Evolutionary conservation across 805 yeast species (phyloP).

Genomic region (Candida railenensis): DNA sequence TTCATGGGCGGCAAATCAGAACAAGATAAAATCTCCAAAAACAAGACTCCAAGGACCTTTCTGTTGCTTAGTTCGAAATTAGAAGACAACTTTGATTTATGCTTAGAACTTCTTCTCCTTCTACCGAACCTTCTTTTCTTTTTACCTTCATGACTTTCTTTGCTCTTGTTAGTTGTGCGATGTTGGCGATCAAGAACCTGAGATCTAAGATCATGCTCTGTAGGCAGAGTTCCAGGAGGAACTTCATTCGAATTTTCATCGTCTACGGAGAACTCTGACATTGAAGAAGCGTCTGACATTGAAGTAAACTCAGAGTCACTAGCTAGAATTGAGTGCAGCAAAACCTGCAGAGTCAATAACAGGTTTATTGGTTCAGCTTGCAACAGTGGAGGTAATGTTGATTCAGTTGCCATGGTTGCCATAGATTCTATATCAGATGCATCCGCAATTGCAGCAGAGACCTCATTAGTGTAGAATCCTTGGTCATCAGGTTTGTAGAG

Average conservation of each 20-base stretch:
- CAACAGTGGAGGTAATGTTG: neutral
- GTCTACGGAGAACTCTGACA: neutral
- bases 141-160: neutral
- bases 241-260: neutral
- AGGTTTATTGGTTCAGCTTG: neutral
- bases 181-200: neutral
- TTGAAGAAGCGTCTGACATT: neutral
- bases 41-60: conserved; percentile 64
- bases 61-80: conserved; percentile 39
- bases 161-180: neutral
- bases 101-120: conserved; percentile 1
- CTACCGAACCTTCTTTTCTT: neutral
- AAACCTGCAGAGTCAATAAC: too few species aligned
- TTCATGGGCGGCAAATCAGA: conserved; percentile 75
- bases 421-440: conserved; percentile 32
- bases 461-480: conserved; percentile 35
- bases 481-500: conserved; percentile 31
- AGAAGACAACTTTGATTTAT: neutral
- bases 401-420: neutral
- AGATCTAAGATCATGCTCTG: neutral
- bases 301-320: neutral
- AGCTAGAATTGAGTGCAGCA: too few species aligned
- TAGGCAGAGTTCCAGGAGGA: neutral
- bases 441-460: conserved; percentile 18
- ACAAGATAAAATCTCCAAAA: conserved; percentile 73